A percentile compares a stretch with the other conserved stretches of the same genome.
Conservation (phyloP, 257 asterid genomes). For the Plectranthus barbatus region DNA sequence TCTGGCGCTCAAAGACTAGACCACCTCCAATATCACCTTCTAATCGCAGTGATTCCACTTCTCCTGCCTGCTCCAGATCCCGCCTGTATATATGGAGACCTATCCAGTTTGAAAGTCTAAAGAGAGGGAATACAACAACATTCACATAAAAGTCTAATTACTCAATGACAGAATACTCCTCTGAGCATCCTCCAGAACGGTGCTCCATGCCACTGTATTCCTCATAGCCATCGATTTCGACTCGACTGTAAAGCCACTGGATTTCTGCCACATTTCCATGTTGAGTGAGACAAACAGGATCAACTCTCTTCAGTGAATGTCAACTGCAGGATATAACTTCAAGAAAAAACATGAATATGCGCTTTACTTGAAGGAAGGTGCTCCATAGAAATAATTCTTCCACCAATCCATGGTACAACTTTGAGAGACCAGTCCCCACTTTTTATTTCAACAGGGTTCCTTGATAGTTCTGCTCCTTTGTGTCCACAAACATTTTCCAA, state of each 20-base stretch:
- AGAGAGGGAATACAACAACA: background rate
- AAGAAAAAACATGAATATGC: background rate
- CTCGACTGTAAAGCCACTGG: conserved; percentile 96
- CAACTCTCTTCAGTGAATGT: background rate
- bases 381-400: conserved; percentile 89
- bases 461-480: conserved; percentile 68
- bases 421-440: conserved; percentile 82
- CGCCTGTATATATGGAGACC: conserved; percentile 28
- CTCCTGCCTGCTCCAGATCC: conserved; percentile 79
- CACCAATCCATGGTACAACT: conserved; percentile 95
- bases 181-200: conserved; percentile 86
- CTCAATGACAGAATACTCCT: conserved; percentile 80
- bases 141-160: conserved; percentile 16
- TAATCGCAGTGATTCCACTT: conserved; percentile 44
- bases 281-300: background rate
- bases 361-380: conserved; percentile 80
- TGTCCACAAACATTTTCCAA: conserved; percentile 44
- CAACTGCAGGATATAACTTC: background rate
- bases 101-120: background rate
- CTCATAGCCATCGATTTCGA: conserved; percentile 77
- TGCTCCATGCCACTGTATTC: conserved; percentile 87
- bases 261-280: conserved; percentile 47
- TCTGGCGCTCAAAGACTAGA: conserved; percentile 49
- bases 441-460: conserved; percentile 64
- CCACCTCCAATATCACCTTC: conserved; percentile 97